Evolutionary conservation across 2,329 filamentous ascomycete species (phyloP).

Genomic region (Pyricularia grisea): DNA sequence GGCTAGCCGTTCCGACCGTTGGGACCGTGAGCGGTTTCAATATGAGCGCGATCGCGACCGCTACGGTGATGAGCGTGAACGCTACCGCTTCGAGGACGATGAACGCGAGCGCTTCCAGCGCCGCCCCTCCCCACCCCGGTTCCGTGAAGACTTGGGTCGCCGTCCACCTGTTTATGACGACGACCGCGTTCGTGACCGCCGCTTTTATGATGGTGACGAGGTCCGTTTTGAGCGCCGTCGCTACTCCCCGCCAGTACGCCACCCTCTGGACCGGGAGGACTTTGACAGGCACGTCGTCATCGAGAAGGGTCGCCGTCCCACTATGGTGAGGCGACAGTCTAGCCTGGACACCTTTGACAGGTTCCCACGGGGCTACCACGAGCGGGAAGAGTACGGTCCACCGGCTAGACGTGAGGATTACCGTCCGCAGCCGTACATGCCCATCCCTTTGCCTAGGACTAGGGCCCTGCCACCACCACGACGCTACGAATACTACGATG

Average conservation of each 20-base stretch:
- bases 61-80: constrained; percentile 37
- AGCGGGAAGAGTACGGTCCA: constrained; percentile 54
- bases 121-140: constrained; percentile 15
- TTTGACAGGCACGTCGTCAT: constrained; percentile 47
- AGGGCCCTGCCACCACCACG: constrained; percentile 50
- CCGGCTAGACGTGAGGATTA: constrained; percentile 39
- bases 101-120: constrained; percentile 29
- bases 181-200: constrained; percentile 35
- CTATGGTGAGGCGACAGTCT: constrained; percentile 70
- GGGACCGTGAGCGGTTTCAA: constrained; percentile 46
- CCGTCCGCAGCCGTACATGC: constrained; percentile 39
- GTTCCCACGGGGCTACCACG: constrained; percentile 45
- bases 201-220: constrained; percentile 42
- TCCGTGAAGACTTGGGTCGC: constrained; percentile 36
- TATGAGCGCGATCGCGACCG: constrained; percentile 35
- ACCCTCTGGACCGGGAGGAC: constrained; percentile 29
- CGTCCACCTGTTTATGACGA: constrained; percentile 36
- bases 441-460: constrained; percentile 61
- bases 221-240: constrained; percentile 25
- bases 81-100: constrained; percentile 37
- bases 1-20: constrained; percentile 30
- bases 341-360: constrained; percentile 88
- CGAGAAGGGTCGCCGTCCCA: constrained; percentile 44
- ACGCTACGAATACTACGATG: constrained; percentile 49
- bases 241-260: constrained; percentile 22